Evolutionary conservation across 2,329 filamentous ascomycete species (phyloP), one percentile per base, ranked within the genome.

Genomic region (Sclerotinia minor): DNA sequence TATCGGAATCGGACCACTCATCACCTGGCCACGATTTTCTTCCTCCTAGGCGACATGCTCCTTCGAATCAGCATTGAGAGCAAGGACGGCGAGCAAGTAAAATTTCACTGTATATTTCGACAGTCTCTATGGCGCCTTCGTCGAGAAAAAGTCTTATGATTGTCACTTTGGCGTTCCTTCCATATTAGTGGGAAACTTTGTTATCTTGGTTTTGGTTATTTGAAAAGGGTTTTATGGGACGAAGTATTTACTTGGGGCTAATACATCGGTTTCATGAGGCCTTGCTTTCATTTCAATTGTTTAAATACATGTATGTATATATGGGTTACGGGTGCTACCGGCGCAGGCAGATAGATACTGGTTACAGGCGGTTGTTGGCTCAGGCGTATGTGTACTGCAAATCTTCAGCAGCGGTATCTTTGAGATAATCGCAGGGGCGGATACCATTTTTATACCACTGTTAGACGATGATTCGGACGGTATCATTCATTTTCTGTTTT

Each of bases 311-410:
- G 59, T 50, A 63, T 63, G 32, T 63, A 50, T 24, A 35, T 50
- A 63, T 63, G 59, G 59, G 47, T 63, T 38, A 50, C 47, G 59
- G 59, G 32, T 63, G 59, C 32, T 63, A 32, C n/a, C 32, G 59
- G 59, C 29, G 58, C 29, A 32, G n/a, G 58, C 44, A 45, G 49
- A 61, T 61, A 54, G 17, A 61, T 61, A 61, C 49, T 29, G 44
- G 58, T 61, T 24, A 63, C n/a, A 32, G 45, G n/a, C 49, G 58
- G 44, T 61, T 29, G 44, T 29, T 47, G 44, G 58, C 44, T 45
- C 45, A 11, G 45, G 59, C 59, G 47, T 38, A 63, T n/a, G 45
- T 63, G 59, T 38, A 52, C 32, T 63, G 58, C 58, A 61, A 47
- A 38, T 45, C 38, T 61, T 61, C n/a, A 38, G 29, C 45, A 49